Evolutionary conservation across 345 rosid species (phyloP), one percentile per base, ranked within the genome.

Genomic region (Viola odorata): DNA sequence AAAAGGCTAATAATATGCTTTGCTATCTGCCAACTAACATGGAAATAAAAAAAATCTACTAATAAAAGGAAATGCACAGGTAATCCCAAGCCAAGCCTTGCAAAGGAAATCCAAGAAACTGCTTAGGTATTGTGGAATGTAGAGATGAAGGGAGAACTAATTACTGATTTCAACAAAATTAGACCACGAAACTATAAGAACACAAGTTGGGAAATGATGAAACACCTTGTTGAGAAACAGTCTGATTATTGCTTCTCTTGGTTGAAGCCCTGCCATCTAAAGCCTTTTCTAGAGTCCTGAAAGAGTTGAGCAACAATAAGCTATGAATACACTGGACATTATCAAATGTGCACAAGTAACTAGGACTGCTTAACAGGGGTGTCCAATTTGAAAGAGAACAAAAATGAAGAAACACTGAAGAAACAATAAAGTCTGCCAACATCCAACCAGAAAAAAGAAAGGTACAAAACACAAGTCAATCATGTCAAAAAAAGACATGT

Each of bases 251-350:
- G 69, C 82, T 78, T 79, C 87, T 84, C 78, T 92, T 89, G 23
- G 94, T 74, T 14, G 87, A 57, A 37, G 75, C 73, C 61, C 84
- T 80, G 62, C 77, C 73, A 38, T 87, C 96, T 67, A 77, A 63
- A 55, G 74, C 80, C 66, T 82, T 87, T 74, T 82, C 94, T n/a
- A 87, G 79, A 69, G 85, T 62, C 70, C 98, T 92, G 73, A 76
- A 68, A 60, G 52, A 50, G 2, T 51, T 50, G 4, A 10, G n/a
- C 13, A 11, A 42, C 45, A 5, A 53, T 41, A 56, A 15, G 54
- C 48, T 37, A 50, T 10, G 48, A 53, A 23, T 15, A 60, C 42
- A 55, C 41, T 51, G 8, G n/a, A 50, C 14, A 45, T 44, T 36
- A 58, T 57, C 47, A 52, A 40, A 50, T 69, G 48, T 14, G 58